Evolutionary conservation across 2,329 filamentous ascomycete species (phyloP).

Genomic region (Aspergillus cejpii): DNA sequence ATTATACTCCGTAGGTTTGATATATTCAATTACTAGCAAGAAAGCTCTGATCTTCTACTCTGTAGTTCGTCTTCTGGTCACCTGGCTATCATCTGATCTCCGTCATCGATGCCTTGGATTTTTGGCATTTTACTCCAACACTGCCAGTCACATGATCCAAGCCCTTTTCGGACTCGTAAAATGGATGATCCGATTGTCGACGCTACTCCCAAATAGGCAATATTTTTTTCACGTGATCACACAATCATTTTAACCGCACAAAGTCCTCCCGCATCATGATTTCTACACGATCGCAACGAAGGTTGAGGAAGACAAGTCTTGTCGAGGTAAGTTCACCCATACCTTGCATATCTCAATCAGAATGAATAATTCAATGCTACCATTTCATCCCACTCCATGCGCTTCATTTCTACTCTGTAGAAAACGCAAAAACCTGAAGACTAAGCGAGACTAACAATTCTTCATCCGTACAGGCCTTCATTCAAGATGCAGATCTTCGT

Average conservation of each 20-base stretch:
- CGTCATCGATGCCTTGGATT: neutral
- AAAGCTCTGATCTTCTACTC: neutral
- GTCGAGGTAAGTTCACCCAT: conserved; percentile 47
- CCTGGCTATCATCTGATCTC: no score
- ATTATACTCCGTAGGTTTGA: conserved; percentile 5
- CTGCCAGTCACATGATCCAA: conserved; percentile 10
- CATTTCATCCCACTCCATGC: neutral
- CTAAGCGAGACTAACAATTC: conserved; percentile 13
- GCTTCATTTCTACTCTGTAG: neutral
- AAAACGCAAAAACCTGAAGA: no score
- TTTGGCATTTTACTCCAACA: no score
- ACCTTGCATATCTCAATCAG: neutral
- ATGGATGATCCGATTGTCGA: conserved; percentile 3
- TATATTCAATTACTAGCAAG: conserved; percentile 10
- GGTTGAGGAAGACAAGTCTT: conserved; percentile 57
- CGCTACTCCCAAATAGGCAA: conserved; percentile 11
- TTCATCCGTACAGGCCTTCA: conserved; percentile 34
- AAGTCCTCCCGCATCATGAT: conserved; percentile 22
- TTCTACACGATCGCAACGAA: conserved; percentile 32
- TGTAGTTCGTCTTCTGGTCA: no score
- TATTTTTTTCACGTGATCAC: conserved; percentile 30
- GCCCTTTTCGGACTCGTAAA: neutral
- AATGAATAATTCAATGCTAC: neutral
- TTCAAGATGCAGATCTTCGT: conserved; percentile 51
- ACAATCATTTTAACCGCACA: conserved; percentile 37